Evolutionary conservation across 306 rosid species (phyloP).

Genomic region (Pueraria montana): DNA sequence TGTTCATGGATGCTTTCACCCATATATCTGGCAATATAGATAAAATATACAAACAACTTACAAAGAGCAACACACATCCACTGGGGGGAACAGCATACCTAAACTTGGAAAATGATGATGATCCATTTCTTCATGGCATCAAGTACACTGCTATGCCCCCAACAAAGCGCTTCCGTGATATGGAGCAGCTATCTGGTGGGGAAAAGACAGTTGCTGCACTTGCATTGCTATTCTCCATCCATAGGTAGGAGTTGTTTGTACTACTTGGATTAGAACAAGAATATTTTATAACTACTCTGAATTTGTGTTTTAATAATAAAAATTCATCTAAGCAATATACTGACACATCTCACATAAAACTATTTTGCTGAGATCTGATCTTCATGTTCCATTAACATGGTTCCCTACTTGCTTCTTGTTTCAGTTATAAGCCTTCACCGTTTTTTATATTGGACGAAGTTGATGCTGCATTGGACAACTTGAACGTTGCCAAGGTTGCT

Average conservation of each 20-base stretch:
- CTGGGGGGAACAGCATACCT: slow-evolving; percentile 93
- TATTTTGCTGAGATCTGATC: slow-evolving; percentile 6
- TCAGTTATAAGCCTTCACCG: slow-evolving; percentile 97
- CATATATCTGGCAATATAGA: slow-evolving; percentile 86
- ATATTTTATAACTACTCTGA: not conserved
- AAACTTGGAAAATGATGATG: slow-evolving; percentile 97
- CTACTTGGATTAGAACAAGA: slow-evolving; percentile 13
- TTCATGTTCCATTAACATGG: slow-evolving; percentile 41
- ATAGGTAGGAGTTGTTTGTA: slow-evolving; percentile 66
- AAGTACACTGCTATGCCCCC: slow-evolving; percentile 99
- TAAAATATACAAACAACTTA: slow-evolving; percentile 93
- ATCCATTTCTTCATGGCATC: slow-evolving; percentile 94
- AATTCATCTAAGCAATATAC: slow-evolving; percentile 7
- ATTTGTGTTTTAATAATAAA: not conserved
- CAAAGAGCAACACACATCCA: slow-evolving; percentile 92
- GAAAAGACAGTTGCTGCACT: slow-evolving; percentile 99
- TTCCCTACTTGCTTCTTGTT: slow-evolving; percentile 46
- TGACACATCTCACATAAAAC: slow-evolving; percentile 26
- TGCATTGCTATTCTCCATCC: slow-evolving; percentile 94
- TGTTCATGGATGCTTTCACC: slow-evolving; percentile 95
- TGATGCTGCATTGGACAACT: slow-evolving; percentile 98
- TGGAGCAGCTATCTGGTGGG: slow-evolving; percentile 98
- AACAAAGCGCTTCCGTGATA: slow-evolving; percentile 97
- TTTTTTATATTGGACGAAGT: slow-evolving; percentile 99
- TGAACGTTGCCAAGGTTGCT: slow-evolving; percentile 97